Percentiles rank a stretch among this genome's conserved stretches.
These are phyloP conservation scores for Pestalotiopsis sp. DNA, from an alignment of 2,329 filamentous ascomycete species.

Conservation along the genomic window DNA sequence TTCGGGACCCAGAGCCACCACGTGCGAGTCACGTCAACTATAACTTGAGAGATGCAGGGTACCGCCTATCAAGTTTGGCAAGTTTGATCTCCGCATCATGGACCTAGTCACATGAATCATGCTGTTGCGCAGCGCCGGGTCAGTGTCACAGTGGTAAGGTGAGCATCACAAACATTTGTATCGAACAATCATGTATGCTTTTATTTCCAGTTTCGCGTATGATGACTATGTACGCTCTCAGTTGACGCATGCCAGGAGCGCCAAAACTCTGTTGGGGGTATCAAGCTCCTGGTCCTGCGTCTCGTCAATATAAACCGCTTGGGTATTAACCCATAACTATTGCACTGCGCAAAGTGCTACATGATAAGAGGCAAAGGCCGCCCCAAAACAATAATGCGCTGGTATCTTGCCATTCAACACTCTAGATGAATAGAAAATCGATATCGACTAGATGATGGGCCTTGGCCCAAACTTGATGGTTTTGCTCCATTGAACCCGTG, in stretches of 20 bases:
- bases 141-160: not conserved
- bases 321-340: not conserved
- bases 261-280: not conserved
- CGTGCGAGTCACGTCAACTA: not conserved
- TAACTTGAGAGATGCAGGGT: not conserved
- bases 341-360: not conserved
- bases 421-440: not conserved
- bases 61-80: not conserved
- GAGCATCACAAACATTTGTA: not conserved
- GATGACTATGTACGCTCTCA: not conserved
- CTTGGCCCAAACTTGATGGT: not conserved
- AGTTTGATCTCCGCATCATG: not conserved
- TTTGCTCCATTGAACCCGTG: not conserved
- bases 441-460: not conserved
- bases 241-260: not conserved
- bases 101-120: not conserved
- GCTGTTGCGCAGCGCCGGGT: not conserved
- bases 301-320: not conserved
- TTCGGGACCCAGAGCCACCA: not conserved
- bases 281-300: not conserved
- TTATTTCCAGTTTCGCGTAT: not conserved
- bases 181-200: not conserved
- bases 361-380: not conserved
- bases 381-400: not conserved
- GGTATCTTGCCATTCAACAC: not conserved